Evolutionary conservation across 768 basidiomycete genomes (phyloP).

Genomic region (Mycena rebaudengoi): DNA sequence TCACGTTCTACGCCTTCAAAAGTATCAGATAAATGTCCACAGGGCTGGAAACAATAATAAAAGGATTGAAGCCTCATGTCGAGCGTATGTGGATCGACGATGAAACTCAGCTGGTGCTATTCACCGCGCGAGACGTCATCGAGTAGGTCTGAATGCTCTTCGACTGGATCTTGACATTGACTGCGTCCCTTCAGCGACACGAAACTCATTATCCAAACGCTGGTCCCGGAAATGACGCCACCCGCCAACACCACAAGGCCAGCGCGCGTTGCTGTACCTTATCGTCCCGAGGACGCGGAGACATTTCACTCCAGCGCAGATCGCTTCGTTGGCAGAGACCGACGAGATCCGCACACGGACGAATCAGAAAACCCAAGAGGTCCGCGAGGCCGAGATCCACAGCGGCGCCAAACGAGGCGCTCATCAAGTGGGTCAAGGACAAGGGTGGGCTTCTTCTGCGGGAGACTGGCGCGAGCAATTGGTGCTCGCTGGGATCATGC

Average conservation of each 20-base stretch:
- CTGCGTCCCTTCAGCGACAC: conserved; percentile 75
- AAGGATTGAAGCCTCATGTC: conserved; percentile 88
- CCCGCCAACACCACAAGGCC: conserved; percentile 76
- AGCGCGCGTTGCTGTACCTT: conserved; percentile 84
- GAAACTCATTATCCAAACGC: conserved; percentile 83
- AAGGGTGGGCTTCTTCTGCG: conserved; percentile 68
- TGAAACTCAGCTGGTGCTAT: conserved; percentile 89
- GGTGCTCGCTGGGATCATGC: conserved; percentile 82
- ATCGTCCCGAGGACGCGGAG: conserved; percentile 83
- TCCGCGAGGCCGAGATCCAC: conserved; percentile 75
- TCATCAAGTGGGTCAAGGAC: conserved; percentile 75
- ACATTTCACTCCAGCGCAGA: conserved; percentile 88
- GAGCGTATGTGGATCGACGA: conserved; percentile 89
- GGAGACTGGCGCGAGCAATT: conserved; percentile 85
- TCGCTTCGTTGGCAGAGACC: conserved; percentile 74
- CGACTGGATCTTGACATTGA: neutral
- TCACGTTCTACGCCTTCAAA: neutral
- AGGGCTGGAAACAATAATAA: conserved; percentile 93
- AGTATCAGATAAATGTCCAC: neutral
- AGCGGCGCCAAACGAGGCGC: conserved; percentile 75
- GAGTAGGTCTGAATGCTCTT: conserved; percentile 64
- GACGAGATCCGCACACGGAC: conserved; percentile 74
- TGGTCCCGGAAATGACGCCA: conserved; percentile 74
- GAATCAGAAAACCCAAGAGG: conserved; percentile 79
- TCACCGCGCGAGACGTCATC: conserved; percentile 88